These are phyloP conservation scores for Paecilomyces niveus DNA, from an alignment of 2,329 filamentous ascomycete genomes.

Conservation along the genomic window DNA sequence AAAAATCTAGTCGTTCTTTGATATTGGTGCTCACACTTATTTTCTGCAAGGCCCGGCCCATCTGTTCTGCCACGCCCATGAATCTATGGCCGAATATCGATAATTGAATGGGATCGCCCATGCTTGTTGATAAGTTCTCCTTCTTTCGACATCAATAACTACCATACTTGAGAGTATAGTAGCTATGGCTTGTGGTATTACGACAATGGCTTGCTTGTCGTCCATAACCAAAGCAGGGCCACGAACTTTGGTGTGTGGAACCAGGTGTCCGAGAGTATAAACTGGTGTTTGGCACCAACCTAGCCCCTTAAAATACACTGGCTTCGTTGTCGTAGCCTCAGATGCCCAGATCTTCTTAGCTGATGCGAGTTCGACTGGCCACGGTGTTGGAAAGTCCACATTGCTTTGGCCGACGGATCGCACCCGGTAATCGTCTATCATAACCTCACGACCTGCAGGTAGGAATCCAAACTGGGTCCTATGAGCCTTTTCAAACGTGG, in stretches of 20 bases:
- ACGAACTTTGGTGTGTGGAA: constrained; percentile 3
- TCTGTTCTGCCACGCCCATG: constrained; percentile 80
- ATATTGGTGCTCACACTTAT: constrained; percentile 74
- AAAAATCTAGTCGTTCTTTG: constrained; percentile 70
- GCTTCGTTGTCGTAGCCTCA: constrained; percentile 4
- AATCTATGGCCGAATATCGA: constrained; percentile 76
- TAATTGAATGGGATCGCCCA: constrained; percentile 68
- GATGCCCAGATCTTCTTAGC: too few relatives aligned
- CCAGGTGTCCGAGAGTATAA: constrained; percentile 1
- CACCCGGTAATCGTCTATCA: constrained; percentile 75
- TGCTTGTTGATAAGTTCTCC: constrained; percentile 43
- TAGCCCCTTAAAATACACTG: constrained; percentile 1
- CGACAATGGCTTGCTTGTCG: constrained; percentile 35
- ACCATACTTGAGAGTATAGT: constrained; percentile 48
- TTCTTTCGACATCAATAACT: constrained; percentile 64
- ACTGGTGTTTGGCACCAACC: constrained; percentile 1
- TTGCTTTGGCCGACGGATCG: constrained; percentile 28
- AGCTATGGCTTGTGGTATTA: constrained; percentile 25
- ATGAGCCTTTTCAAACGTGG: constrained; percentile 78
- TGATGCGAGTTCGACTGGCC: constrained; percentile 2
- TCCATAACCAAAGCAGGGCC: constrained; percentile 19
- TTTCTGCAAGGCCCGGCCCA: constrained; percentile 72
- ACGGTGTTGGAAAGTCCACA: neutral
- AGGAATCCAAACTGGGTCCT: constrained; percentile 84
- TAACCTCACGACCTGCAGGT: constrained; percentile 65